Evolutionary conservation across 2,329 filamentous ascomycete species (phyloP).

Genomic region (Xylogone sp.): DNA sequence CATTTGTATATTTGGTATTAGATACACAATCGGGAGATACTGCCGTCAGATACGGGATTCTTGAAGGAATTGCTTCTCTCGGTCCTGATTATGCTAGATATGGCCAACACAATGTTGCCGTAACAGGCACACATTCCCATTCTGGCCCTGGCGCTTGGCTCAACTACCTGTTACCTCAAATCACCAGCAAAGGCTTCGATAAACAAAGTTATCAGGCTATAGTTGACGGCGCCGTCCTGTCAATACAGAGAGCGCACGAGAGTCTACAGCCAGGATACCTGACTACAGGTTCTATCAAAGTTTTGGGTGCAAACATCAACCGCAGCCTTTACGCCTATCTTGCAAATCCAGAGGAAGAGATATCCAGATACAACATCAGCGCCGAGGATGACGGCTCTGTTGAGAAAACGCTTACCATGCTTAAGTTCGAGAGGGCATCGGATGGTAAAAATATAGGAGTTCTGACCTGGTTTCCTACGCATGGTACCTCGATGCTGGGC

Average conservation of each 20-base stretch:
- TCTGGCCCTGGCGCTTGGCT: constrained; percentile 89
- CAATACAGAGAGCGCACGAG: constrained; percentile 77
- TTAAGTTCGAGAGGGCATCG: constrained; percentile 71
- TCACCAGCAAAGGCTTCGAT: constrained; percentile 83
- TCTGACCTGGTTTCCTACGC: constrained; percentile 87
- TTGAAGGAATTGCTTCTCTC: constrained; percentile 66
- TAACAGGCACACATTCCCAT: constrained; percentile 92
- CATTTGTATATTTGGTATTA: constrained; percentile 83
- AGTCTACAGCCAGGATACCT: constrained; percentile 63
- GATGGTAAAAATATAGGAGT: constrained; percentile 76
- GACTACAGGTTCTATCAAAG: constrained; percentile 63
- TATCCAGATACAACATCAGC: constrained; percentile 58
- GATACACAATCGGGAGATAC: constrained; percentile 89
- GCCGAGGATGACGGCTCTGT: constrained; percentile 49
- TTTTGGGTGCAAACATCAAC: constrained; percentile 80
- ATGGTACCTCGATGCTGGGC: constrained; percentile 85
- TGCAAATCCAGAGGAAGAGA: constrained; percentile 75
- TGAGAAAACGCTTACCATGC: constrained; percentile 76
- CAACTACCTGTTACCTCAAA: constrained; percentile 90
- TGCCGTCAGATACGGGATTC: constrained; percentile 80
- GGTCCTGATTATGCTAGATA: constrained; percentile 74
- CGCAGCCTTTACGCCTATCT: constrained; percentile 85
- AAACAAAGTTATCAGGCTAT: constrained; percentile 85
- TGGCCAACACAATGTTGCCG: constrained; percentile 74
- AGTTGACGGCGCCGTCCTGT: constrained; percentile 78